Evolutionary conservation across 2,329 filamentous ascomycete genomes (phyloP).

Genomic region (Monilinia fructicola): DNA sequence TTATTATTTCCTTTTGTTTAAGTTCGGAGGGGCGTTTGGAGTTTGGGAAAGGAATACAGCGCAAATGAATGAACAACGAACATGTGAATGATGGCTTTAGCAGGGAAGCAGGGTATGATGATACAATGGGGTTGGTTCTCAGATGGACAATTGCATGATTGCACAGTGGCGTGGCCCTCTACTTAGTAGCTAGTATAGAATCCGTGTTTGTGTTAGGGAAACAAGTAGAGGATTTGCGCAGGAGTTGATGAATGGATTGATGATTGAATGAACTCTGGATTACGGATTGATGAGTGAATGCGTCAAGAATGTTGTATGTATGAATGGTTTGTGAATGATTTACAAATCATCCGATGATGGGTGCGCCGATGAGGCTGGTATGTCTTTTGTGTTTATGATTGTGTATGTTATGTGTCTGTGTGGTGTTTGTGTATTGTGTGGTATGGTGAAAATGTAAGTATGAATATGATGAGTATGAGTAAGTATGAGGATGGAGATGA

Average conservation of each 20-base stretch:
- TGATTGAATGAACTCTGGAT: background rate
- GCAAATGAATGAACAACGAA: background rate
- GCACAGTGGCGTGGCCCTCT: background rate
- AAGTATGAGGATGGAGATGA: no score
- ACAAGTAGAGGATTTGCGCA: background rate
- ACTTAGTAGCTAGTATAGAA: constrained; percentile 1
- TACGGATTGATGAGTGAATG: background rate
- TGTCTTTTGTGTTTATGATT: no score
- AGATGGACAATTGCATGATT: no score
- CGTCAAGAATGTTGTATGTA: background rate
- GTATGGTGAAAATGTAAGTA: no score
- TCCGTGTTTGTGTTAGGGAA: no score
- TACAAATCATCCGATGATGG: no score
- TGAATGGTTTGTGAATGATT: no score
- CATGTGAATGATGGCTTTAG: background rate
- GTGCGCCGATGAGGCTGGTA: no score
- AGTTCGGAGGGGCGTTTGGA: constrained; percentile 5
- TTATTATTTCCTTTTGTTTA: background rate
- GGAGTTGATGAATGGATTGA: background rate
- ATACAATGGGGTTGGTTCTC: background rate
- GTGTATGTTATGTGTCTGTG: no score
- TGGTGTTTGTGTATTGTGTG: no score
- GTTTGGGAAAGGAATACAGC: background rate
- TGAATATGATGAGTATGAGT: no score
- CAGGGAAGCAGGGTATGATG: background rate